A percentile compares a stretch with the other conserved stretches of the same genome.
phyloP scores from a whole-genome alignment of 1,284 basidiomycete species.

The Inonotus hispidus region DNA sequence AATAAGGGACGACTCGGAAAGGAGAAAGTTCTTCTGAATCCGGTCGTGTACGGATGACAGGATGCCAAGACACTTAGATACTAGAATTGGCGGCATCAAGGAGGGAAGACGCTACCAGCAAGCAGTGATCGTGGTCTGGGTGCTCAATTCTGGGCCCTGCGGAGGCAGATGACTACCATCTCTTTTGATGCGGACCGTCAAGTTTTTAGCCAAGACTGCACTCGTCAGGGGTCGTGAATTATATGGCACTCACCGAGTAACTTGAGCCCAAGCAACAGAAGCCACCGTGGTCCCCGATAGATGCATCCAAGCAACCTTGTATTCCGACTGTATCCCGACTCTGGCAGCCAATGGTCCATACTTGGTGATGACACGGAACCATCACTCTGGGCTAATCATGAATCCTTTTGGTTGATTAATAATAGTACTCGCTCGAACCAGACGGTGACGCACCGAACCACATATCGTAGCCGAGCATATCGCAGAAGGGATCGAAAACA shows the following conservation, averaged over 20 bases:
- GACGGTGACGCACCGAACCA: background rate
- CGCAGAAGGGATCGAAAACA: background rate
- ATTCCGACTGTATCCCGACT: too few relatives aligned
- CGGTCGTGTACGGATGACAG: background rate
- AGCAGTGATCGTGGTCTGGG: background rate
- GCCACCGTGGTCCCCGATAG: background rate
- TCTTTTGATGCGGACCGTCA: too few relatives aligned
- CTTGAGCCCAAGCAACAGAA: background rate
- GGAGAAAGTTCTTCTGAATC: background rate
- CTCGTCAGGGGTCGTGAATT: too few relatives aligned
- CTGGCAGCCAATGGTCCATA: background rate
- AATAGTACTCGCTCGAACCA: background rate
- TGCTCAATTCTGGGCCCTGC: background rate
- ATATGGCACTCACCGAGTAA: background rate
- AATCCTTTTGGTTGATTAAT: too few relatives aligned
- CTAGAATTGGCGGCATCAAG: background rate
- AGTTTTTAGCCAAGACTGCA: too few relatives aligned
- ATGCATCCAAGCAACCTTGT: background rate
- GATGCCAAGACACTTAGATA: background rate
- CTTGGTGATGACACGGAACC: background rate
- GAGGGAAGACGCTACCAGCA: background rate
- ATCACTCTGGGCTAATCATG: background rate
- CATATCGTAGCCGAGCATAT: background rate
- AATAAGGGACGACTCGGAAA: background rate
- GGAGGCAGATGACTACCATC: background rate